These are phyloP conservation scores for Heracleum sosnowskyi DNA, from an alignment of 129 eudicot genomes.

Conservation along the genomic window DNA sequence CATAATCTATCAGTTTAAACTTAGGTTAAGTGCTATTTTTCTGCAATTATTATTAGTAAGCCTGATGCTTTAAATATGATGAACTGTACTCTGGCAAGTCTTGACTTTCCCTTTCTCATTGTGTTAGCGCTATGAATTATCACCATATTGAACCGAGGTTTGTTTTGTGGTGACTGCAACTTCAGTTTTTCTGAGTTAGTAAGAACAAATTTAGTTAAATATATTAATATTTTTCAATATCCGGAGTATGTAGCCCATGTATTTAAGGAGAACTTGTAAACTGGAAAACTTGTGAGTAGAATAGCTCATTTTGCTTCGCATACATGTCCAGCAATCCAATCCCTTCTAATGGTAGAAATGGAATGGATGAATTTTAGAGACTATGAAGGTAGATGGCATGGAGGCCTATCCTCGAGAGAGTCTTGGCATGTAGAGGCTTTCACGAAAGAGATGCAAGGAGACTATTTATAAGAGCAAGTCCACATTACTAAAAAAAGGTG, in stretches of 20 bases:
- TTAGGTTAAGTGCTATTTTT: background rate
- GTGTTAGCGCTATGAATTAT: background rate
- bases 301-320: background rate
- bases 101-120: background rate
- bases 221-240: no score
- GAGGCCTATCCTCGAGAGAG: no score
- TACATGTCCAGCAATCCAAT: background rate
- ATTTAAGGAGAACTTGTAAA: background rate
- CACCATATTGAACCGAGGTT: background rate
- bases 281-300: no score
- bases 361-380: no score
- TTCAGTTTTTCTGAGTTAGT: background rate
- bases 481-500: no score
- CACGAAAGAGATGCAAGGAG: background rate
- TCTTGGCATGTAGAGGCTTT: no score
- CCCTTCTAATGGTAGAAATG: no score
- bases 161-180: background rate
- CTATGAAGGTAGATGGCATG: background rate
- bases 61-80: background rate
- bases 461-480: no score
- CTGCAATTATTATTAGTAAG: background rate
- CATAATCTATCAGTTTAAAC: background rate
- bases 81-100: background rate
- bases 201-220: background rate
- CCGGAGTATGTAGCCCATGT: background rate